A percentile compares a stretch with the other conserved stretches of the same genome.
Conservation (phyloP, 1,284 basidiomycete genomes). For the Ustilago hordei region DNA sequence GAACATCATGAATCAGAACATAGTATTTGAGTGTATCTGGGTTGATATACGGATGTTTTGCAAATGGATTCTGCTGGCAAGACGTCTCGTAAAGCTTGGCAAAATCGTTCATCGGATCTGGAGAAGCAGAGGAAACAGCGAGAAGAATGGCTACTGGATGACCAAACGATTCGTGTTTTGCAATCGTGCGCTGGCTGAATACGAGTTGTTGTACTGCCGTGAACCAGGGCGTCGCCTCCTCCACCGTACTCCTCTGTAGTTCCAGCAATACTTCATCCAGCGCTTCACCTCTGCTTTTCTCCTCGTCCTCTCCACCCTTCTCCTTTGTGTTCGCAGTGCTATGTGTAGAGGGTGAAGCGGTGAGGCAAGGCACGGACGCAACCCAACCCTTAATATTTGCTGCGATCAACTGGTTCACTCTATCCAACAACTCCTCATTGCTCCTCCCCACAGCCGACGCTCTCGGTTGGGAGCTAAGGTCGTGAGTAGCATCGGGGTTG, state of each 20-base stretch:
- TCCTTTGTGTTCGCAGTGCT: not conserved
- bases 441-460: conserved; percentile 20
- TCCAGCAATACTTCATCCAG: conserved; percentile 26
- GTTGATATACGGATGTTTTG: conserved; percentile 59
- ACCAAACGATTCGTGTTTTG: conserved; percentile 57
- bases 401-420: conserved; percentile 52
- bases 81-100: conserved; percentile 61
- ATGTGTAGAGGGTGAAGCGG: not conserved
- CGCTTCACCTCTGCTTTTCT: not conserved
- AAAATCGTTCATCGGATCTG: conserved; percentile 67
- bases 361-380: conserved; percentile 16
- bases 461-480: conserved; percentile 19
- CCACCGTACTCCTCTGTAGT: conserved; percentile 29
- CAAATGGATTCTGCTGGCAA: conserved; percentile 43
- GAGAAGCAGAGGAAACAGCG: conserved; percentile 56
- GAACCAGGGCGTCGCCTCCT: conserved; percentile 58
- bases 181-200: conserved; percentile 42
- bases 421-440: conserved; percentile 47
- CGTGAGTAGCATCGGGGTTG: conserved; percentile 22
- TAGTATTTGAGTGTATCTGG: conserved; percentile 64
- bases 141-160: conserved; percentile 55
- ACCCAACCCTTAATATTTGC: conserved; percentile 54
- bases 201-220: conserved; percentile 46
- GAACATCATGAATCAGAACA: conserved; percentile 62
- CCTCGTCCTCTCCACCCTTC: not conserved